Conservation (phyloP, 2,329 filamentous ascomycete genomes). For the Colletotrichum endophyticum region DNA sequence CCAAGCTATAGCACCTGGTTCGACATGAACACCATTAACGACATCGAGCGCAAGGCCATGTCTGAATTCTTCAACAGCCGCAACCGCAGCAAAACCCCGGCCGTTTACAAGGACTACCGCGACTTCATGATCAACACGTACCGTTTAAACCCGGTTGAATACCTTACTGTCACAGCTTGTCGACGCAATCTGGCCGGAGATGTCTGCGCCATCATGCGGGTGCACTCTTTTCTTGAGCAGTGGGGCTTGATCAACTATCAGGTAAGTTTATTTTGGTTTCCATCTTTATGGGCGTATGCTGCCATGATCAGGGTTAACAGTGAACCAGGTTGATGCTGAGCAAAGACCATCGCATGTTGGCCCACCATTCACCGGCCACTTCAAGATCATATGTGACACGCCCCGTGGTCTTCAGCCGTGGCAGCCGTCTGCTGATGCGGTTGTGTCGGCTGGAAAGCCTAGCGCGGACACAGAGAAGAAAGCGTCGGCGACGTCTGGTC, state of each 20-base stretch:
- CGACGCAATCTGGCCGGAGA: conserved; percentile 94
- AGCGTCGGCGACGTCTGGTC: conserved; percentile 66
- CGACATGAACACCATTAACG: conserved; percentile 92
- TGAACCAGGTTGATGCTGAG: conserved; percentile 87
- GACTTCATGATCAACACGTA: conserved; percentile 99
- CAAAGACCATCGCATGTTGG: conserved; percentile 94
- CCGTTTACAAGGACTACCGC: conserved; percentile 98
- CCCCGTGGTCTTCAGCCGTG: conserved; percentile 93
- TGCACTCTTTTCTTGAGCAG: conserved; percentile 96
- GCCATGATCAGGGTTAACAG: conserved; percentile 28
- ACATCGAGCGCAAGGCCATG: conserved; percentile 90
- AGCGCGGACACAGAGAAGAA: conserved; percentile 74
- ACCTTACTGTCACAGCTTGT: conserved; percentile 95
- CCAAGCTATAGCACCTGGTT: conserved; percentile 99
- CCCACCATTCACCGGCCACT: conserved; percentile 96
- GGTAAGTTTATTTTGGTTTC: conserved; percentile 51
- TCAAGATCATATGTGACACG: conserved; percentile 94
- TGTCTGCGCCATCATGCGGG: conserved; percentile 98
- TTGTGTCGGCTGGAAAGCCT: conserved; percentile 66
- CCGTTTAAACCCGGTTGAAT: conserved; percentile 92
- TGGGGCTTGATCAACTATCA: conserved; percentile 99
- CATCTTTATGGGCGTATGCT: background rate
- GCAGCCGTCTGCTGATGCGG: conserved; percentile 84
- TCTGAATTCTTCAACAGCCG: conserved; percentile 99
- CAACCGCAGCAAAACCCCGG: conserved; percentile 96